phyloP scores from a whole-genome alignment of 2,329 filamentous ascomycete species.

The Esteya vermicola region DNA sequence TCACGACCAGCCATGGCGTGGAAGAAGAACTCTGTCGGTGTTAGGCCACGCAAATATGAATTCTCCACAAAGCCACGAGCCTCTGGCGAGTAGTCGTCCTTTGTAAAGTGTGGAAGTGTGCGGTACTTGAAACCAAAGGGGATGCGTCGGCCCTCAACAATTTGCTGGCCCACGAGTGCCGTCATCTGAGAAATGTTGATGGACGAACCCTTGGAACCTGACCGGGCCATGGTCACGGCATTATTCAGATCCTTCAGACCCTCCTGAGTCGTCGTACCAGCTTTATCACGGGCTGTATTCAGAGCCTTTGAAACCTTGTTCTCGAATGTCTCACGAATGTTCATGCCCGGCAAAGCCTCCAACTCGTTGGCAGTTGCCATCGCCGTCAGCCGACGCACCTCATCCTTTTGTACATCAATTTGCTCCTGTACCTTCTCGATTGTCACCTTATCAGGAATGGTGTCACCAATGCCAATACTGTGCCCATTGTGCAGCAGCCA shows the following conservation, averaged over 20 bases:
- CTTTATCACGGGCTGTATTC: conserved; percentile 91
- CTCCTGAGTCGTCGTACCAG: conserved; percentile 82
- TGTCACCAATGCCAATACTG: conserved; percentile 97
- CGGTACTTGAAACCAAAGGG: conserved; percentile 98
- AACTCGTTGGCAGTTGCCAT: conserved; percentile 74
- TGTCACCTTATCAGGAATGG: conserved; percentile 76
- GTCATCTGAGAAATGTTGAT: conserved; percentile 99
- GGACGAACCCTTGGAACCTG: conserved; percentile 94
- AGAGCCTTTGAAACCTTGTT: conserved; percentile 89
- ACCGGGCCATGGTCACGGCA: conserved; percentile 88
- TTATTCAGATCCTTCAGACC: conserved; percentile 94
- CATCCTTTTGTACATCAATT: conserved; percentile 66
- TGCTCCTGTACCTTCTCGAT: conserved; percentile 73
- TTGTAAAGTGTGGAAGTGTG: conserved; percentile 93
- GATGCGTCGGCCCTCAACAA: conserved; percentile 96
- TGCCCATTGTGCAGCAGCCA: conserved; percentile 95
- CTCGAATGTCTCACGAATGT: conserved; percentile 94
- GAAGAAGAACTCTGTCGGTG: conserved; percentile 96
- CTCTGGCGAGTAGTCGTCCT: conserved; percentile 96
- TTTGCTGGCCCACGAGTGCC: conserved; percentile 92
- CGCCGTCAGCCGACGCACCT: conserved; percentile 62
- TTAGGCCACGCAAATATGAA: conserved; percentile 90
- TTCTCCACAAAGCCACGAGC: conserved; percentile 97
- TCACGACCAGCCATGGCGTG: conserved; percentile 99
- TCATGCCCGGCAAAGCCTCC: conserved; percentile 95